Evolutionary conservation across 306 rosid species (phyloP).

Genomic region (Inga laurina): DNA sequence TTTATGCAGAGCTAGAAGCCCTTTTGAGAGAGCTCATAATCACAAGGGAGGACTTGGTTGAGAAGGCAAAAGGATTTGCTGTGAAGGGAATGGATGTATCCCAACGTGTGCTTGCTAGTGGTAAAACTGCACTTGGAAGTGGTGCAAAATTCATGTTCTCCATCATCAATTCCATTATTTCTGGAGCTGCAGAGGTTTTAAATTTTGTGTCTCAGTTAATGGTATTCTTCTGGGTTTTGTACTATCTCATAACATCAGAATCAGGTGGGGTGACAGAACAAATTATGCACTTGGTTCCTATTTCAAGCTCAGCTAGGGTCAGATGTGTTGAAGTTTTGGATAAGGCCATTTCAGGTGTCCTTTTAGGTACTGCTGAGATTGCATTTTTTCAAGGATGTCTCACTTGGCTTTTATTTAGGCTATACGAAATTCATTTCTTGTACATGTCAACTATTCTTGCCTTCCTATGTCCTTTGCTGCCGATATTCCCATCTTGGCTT

Average conservation of each 20-base stretch:
- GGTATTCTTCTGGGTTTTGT: conserved; percentile 95
- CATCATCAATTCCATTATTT: conserved; percentile 66
- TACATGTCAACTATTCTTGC: conserved; percentile 87
- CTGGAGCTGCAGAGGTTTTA: conserved; percentile 90
- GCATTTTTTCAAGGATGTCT: conserved; percentile 87
- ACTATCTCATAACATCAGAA: conserved; percentile 83
- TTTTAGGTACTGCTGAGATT: conserved; percentile 85
- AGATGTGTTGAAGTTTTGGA: conserved; percentile 91
- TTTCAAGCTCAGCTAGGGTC: conserved; percentile 55
- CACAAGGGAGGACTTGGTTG: conserved; percentile 77
- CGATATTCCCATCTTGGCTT: conserved; percentile 76
- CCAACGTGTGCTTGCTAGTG: conserved; percentile 64
- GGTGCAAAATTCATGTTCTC: conserved; percentile 62
- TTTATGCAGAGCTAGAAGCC: conserved; percentile 66
- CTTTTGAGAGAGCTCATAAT: conserved; percentile 69
- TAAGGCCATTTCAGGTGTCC: conserved; percentile 81
- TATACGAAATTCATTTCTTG: conserved; percentile 77
- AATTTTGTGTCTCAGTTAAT: conserved; percentile 82
- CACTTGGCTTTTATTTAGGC: conserved; percentile 84
- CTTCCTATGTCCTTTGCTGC: conserved; percentile 70
- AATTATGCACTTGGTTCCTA: conserved; percentile 78
- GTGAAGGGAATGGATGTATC: conserved; percentile 70
- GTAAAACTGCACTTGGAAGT: conserved; percentile 68
- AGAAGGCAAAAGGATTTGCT: conserved; percentile 80
- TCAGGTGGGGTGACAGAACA: conserved; percentile 94